A percentile compares a stretch with the other conserved stretches of the same genome.
These are phyloP conservation scores for Yarrowia yakushimensis DNA, from an alignment of 805 yeast genomes.

Conservation along the genomic window DNA sequence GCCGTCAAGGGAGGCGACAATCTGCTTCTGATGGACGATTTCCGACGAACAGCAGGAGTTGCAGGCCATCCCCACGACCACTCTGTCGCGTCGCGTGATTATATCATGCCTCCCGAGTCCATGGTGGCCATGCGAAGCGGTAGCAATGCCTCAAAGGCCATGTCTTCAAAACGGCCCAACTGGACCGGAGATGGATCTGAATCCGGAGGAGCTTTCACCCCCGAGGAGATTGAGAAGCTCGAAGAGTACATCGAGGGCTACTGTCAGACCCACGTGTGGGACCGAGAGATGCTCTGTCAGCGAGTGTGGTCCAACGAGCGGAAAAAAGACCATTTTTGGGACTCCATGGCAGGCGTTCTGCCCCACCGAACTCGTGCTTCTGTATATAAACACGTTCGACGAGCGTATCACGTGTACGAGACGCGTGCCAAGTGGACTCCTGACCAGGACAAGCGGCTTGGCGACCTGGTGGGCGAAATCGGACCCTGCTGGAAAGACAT, in stretches of 20 bases:
- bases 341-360: slow-evolving; percentile 66
- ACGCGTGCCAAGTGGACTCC: slow-evolving; percentile 88
- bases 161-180: slow-evolving; percentile 18
- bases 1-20: slow-evolving; percentile 18
- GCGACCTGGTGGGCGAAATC: slow-evolving; percentile 57
- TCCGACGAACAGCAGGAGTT: neutral
- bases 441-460: slow-evolving; percentile 70
- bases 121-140: neutral
- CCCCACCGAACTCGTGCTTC: slow-evolving; percentile 87
- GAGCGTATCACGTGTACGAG: slow-evolving; percentile 82
- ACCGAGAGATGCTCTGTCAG: slow-evolving; percentile 68
- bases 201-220: slow-evolving; percentile 47
- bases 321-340: slow-evolving; percentile 89
- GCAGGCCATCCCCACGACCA: slow-evolving; percentile 7
- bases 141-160: neutral
- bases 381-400: slow-evolving; percentile 85
- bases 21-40: slow-evolving; percentile 12
- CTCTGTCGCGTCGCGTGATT: neutral
- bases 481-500: slow-evolving; percentile 88
- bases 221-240: slow-evolving; percentile 65
- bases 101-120: slow-evolving; percentile 14
- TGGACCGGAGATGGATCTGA: slow-evolving; percentile 36
- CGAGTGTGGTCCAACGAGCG: slow-evolving; percentile 86
- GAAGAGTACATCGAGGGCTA: slow-evolving; percentile 71
- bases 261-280: slow-evolving; percentile 57